phyloP scores from a whole-genome alignment of 2,329 filamentous ascomycete species.

The Colletotrichum sp. region DNA sequence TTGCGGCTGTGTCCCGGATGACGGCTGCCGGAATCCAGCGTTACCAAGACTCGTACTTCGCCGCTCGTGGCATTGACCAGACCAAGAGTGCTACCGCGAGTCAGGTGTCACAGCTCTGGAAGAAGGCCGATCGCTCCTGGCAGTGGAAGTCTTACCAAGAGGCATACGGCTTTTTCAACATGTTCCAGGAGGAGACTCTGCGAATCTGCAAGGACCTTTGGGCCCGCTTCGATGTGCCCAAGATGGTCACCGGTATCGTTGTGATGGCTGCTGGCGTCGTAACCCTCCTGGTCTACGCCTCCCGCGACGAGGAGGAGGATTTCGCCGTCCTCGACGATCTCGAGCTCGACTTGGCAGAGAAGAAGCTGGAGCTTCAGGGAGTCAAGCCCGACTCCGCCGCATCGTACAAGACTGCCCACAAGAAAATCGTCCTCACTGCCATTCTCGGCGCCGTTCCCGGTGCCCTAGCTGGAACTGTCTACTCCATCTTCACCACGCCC shows the following conservation, averaged over 20 bases:
- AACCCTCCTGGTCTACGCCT: constrained; percentile 76
- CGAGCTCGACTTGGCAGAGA: constrained; percentile 65
- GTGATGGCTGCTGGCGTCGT: constrained; percentile 73
- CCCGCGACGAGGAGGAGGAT: constrained; percentile 59
- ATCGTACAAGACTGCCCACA: constrained; percentile 42
- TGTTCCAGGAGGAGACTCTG: constrained; percentile 81
- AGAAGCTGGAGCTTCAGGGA: constrained; percentile 57
- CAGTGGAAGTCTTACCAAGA: constrained; percentile 42
- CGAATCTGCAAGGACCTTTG: constrained; percentile 82
- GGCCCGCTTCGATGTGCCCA: constrained; percentile 88
- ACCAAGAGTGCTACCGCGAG: constrained; percentile 49
- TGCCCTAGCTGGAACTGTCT: constrained; percentile 33
- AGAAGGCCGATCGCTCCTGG: constrained; percentile 51
- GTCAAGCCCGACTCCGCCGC: constrained; percentile 28
- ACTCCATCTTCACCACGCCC: constrained; percentile 38
- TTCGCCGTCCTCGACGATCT: constrained; percentile 58
- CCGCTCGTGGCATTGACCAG: constrained; percentile 71
- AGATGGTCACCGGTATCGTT: constrained; percentile 81
- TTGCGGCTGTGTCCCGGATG: constrained; percentile 78
- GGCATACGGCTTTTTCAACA: constrained; percentile 64
- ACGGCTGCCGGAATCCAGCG: constrained; percentile 85
- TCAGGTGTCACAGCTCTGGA: constrained; percentile 46
- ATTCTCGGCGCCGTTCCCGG: constrained; percentile 37
- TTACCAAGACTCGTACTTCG: constrained; percentile 85
- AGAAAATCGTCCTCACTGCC: constrained; percentile 42